phyloP scores from a whole-genome alignment of 768 basidiomycete genomes.

The Goffeauzyma gilvescens region DNA sequence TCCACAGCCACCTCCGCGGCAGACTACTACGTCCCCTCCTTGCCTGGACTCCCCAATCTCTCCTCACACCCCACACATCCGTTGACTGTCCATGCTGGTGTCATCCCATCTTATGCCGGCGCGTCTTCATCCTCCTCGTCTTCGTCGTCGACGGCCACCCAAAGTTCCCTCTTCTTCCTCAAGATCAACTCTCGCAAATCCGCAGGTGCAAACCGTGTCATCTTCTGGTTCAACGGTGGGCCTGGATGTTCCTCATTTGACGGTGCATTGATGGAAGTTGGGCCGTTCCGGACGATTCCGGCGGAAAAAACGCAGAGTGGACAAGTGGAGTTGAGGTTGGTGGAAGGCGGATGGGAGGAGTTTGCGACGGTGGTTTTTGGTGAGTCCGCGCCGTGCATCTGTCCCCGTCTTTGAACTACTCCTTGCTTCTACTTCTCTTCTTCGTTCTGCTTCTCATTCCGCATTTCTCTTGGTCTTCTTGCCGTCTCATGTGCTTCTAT shows the following conservation, averaged over 20 bases:
- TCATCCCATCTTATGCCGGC: conserved; percentile 29
- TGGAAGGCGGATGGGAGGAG: conserved; percentile 91
- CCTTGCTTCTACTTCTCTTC: not conserved
- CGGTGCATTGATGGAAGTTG: conserved; percentile 95
- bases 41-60: conserved; percentile 28
- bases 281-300: conserved; percentile 50
- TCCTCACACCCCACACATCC: conserved; percentile 31
- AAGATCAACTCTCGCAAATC: conserved; percentile 66
- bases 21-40: conserved; percentile 29
- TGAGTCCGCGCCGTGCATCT: conserved; percentile 40
- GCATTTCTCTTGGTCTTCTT: not conserved
- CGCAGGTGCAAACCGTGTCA: conserved; percentile 73
- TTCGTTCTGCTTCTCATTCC: too few species aligned
- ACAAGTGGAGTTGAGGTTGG: conserved; percentile 48
- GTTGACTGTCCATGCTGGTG: conserved; percentile 28
- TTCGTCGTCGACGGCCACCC: not conserved
- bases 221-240: conserved; percentile 98
- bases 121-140: conserved; percentile 1
- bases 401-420: not conserved
- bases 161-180: conserved; percentile 41
- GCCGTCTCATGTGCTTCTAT: too few species aligned
- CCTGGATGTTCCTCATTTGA: conserved; percentile 97
- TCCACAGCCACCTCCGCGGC: conserved; percentile 17
- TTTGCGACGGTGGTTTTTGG: conserved; percentile 83
- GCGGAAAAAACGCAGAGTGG: conserved; percentile 35